Conservation (phyloP, 768 basidiomycete genomes). For the Boletus reticulatus region DNA sequence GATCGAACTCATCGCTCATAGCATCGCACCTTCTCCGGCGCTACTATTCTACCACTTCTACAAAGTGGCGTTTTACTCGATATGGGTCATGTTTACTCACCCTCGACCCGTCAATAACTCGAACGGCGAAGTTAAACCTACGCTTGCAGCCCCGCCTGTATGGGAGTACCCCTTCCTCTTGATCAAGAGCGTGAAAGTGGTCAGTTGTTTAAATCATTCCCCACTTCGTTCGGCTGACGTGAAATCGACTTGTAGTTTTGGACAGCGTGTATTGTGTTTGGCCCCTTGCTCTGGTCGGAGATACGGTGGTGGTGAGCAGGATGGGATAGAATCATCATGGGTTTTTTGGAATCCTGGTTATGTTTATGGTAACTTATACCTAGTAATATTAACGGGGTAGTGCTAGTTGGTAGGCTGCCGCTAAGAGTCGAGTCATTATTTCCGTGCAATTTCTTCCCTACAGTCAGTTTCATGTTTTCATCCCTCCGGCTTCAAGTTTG, state of each 20-base stretch:
- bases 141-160: conserved; percentile 42
- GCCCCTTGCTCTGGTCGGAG: conserved; percentile 87
- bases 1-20: conserved; percentile 27
- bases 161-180: conserved; percentile 68
- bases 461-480: no score
- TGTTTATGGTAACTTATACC: conserved; percentile 7
- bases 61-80: conserved; percentile 90
- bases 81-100: conserved; percentile 84
- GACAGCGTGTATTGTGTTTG: conserved; percentile 87
- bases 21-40: conserved; percentile 75
- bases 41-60: conserved; percentile 92
- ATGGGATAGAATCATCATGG: neutral
- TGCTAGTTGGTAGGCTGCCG: no score
- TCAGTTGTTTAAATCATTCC: conserved; percentile 39
- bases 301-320: conserved; percentile 61
- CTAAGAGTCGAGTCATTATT: no score
- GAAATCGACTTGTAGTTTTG: conserved; percentile 61
- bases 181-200: conserved; percentile 64
- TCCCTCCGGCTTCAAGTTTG: no score
- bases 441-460: no score
- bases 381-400: neutral
- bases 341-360: neutral
- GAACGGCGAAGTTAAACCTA: conserved; percentile 34
- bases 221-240: neutral
- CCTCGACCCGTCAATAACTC: conserved; percentile 31